Evolutionary conservation across 2,329 filamentous ascomycete genomes (phyloP).

Genomic region (Ophiocordyceps camponoti-saundersi): DNA sequence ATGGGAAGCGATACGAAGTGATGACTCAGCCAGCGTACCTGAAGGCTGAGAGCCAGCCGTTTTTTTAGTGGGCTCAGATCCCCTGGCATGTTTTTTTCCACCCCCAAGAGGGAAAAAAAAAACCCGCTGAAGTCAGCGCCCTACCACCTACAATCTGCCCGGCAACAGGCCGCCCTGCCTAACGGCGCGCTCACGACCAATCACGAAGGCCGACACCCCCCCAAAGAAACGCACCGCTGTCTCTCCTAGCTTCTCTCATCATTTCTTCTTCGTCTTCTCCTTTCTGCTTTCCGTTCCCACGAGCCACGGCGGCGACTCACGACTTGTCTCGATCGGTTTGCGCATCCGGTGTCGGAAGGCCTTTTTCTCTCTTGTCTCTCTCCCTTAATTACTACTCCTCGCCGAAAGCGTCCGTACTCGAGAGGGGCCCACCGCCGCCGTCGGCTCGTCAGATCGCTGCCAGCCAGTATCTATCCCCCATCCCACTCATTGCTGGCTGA

Average conservation of each 20-base stretch:
- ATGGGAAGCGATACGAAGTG: neutral
- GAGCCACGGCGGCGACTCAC: neutral
- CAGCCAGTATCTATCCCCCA: neutral
- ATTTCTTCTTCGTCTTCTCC: neutral
- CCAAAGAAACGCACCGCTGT: neutral
- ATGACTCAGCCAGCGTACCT: neutral
- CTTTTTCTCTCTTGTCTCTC: neutral
- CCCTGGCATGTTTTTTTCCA: neutral
- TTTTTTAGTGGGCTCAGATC: neutral
- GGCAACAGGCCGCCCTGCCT: slow-evolving; percentile 1
- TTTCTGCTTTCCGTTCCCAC: neutral
- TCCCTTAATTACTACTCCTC: neutral
- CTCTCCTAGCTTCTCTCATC: neutral
- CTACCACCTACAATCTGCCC: neutral
- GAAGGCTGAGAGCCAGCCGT: neutral
- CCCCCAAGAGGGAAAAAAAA: neutral
- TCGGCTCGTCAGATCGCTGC: neutral
- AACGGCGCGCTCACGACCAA: neutral
- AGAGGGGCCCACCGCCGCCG: neutral
- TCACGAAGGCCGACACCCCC: neutral
- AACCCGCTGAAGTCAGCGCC: neutral
- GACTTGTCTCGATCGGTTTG: neutral
- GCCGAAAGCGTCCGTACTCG: neutral
- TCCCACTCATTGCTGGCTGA: neutral
- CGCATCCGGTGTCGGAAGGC: neutral